A percentile compares a stretch with the other conserved stretches of the same genome.
phyloP scores from a whole-genome alignment of 768 basidiomycete genomes.

The Boletus patriciae region DNA sequence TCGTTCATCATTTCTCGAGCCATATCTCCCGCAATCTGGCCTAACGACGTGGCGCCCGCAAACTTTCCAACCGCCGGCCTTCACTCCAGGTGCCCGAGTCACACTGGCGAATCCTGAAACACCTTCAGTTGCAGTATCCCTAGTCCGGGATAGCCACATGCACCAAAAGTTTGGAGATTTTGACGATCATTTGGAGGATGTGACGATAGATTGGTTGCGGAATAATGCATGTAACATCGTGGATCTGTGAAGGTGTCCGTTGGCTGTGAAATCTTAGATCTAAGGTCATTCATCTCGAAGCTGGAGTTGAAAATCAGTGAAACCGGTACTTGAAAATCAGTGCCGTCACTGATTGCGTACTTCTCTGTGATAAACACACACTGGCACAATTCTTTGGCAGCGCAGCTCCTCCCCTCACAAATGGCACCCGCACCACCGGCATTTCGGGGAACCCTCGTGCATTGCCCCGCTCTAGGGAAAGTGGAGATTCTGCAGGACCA shows the following conservation, averaged over 20 bases:
- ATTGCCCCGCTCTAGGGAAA: conserved; percentile 52
- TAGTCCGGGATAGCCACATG: conserved; percentile 50
- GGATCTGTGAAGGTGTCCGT: conserved; percentile 16
- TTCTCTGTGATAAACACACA: too few relatives aligned
- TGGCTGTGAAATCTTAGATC: too few relatives aligned
- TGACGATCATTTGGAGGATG: conserved; percentile 80
- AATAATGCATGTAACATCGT: conserved; percentile 37
- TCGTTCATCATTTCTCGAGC: conserved; percentile 37
- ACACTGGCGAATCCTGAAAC: conserved; percentile 46
- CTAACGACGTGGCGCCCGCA: conserved; percentile 50
- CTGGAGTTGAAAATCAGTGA: too few relatives aligned
- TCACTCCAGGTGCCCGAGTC: conserved; percentile 46
- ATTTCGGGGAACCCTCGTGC: conserved; percentile 56
- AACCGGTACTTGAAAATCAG: too few relatives aligned
- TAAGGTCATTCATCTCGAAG: too few relatives aligned
- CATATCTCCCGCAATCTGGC: conserved; percentile 46
- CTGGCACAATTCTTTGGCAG: too few relatives aligned
- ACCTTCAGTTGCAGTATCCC: conserved; percentile 46
- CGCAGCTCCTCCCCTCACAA: background rate
- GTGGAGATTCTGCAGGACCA: conserved; percentile 57
- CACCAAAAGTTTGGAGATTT: conserved; percentile 73
- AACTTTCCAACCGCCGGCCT: conserved; percentile 39
- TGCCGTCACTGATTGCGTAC: too few relatives aligned
- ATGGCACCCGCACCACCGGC: conserved; percentile 16
- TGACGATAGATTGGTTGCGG: conserved; percentile 50